Percentiles rank a stretch among this genome's conserved stretches.
These are phyloP conservation scores for Amborella trichopoda DNA, from an alignment of 164 flowering plant genomes.

Conservation along the genomic window DNA sequence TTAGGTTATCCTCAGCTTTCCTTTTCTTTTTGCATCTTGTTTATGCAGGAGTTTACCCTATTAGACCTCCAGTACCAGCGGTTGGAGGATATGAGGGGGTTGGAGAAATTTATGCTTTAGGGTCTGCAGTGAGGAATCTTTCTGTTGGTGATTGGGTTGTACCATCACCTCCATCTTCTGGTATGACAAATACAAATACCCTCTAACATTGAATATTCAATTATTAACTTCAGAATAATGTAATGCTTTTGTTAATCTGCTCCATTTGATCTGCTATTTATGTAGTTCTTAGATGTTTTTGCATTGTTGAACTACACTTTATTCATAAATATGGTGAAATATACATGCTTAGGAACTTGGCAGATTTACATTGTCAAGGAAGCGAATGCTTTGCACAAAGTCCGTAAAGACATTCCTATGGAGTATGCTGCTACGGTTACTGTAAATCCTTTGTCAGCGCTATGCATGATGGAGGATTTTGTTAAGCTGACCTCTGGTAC, in stretches of 20 bases:
- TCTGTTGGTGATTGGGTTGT: slow-evolving; percentile 85
- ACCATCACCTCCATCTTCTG: slow-evolving; percentile 82
- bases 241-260: background rate
- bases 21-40: no score
- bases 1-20: no score
- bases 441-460: slow-evolving; percentile 89
- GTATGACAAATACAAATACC: slow-evolving; percentile 25
- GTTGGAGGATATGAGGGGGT: slow-evolving; percentile 97
- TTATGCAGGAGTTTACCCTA: slow-evolving; percentile 87
- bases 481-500: slow-evolving; percentile 59
- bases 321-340: no score
- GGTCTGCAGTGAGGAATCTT: slow-evolving; percentile 61
- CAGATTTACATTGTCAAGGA: slow-evolving; percentile 85
- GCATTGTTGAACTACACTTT: no score
- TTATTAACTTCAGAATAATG: background rate
- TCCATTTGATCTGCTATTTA: background rate
- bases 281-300: background rate
- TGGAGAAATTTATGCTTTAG: slow-evolving; percentile 67
- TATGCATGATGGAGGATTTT: slow-evolving; percentile 86
- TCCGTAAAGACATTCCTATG: slow-evolving; percentile 53
- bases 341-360: slow-evolving; percentile 61
- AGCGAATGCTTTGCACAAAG: slow-evolving; percentile 74
- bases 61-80: slow-evolving; percentile 81
- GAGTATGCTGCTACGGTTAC: slow-evolving; percentile 89
- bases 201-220: background rate